Percentiles rank a stretch among this genome's conserved stretches.
Evolutionary conservation across 306 rosid genomes (phyloP).

Genomic region (Inga leiocalycina): DNA sequence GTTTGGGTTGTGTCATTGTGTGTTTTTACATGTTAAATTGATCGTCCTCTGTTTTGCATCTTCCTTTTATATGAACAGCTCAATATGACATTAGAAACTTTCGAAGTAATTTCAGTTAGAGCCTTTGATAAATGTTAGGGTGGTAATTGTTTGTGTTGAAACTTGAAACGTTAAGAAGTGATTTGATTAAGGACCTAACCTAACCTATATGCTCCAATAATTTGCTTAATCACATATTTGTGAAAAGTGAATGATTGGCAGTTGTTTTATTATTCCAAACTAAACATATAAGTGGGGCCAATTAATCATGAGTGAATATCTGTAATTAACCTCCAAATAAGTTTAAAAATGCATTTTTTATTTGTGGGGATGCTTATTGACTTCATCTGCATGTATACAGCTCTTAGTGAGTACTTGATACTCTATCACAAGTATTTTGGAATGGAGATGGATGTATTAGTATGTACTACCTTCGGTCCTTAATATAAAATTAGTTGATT

Average conservation of each 20-base stretch:
- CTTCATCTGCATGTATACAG: not conserved
- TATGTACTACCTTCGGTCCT: not conserved
- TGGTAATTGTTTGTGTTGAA: not conserved
- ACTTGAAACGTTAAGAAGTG: not conserved
- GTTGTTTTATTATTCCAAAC: not conserved
- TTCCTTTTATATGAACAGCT: not conserved
- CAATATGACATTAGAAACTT: not conserved
- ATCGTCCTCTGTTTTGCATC: no score
- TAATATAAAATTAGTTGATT: no score
- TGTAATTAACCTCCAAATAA: not conserved
- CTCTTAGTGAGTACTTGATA: not conserved
- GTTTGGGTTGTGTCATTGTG: not conserved
- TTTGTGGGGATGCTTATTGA: not conserved
- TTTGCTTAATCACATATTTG: not conserved
- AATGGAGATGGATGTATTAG: not conserved
- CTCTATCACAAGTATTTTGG: not conserved
- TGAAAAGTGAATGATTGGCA: not conserved
- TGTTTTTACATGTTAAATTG: no score
- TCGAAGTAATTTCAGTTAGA: not conserved
- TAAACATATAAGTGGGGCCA: not conserved
- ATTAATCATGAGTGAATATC: not conserved
- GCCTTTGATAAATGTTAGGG: not conserved
- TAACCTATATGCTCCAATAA: not conserved
- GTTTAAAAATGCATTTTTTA: not conserved
- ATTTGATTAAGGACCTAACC: not conserved